phyloP scores from a whole-genome alignment of 768 basidiomycete species.

The Collybia sordida region DNA sequence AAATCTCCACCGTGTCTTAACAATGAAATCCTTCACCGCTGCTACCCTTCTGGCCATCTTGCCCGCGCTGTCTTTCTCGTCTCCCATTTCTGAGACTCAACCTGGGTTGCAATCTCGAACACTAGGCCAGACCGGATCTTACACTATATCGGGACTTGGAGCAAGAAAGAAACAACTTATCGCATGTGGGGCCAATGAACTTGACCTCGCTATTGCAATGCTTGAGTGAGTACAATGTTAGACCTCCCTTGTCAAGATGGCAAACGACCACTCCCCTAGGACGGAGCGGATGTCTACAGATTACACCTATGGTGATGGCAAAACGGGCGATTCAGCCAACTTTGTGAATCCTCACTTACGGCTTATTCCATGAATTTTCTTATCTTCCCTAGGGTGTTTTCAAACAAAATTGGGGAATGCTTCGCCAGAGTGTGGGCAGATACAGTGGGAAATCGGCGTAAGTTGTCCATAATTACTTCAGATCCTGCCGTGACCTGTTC shows the following conservation, averaged over 20 bases:
- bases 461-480: neutral
- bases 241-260: neutral
- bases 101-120: neutral
- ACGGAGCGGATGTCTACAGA: slow-evolving; percentile 9
- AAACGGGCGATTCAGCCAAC: slow-evolving; percentile 8
- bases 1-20: neutral
- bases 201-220: slow-evolving; percentile 11
- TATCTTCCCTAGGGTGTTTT: slow-evolving; percentile 5
- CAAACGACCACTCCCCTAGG: neutral
- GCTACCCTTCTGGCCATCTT: neutral
- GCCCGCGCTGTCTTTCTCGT: neutral
- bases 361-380: neutral
- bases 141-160: slow-evolving; percentile 9
- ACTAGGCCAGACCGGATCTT: slow-evolving; percentile 6
- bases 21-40: neutral
- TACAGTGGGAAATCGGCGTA: slow-evolving; percentile 9
- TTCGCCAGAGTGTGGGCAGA: slow-evolving; percentile 5
- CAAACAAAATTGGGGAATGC: slow-evolving; percentile 14
- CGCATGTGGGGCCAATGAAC: slow-evolving; percentile 8
- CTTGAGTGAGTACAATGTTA: slow-evolving; percentile 3
- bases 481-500: neutral
- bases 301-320: slow-evolving; percentile 10
- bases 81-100: neutral
- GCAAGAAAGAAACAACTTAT: slow-evolving; percentile 10
- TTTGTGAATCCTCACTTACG: neutral